These are phyloP conservation scores for Phyllosticta paracitricarpa DNA, from an alignment of 2,329 filamentous ascomycete genomes.

Conservation along the genomic window DNA sequence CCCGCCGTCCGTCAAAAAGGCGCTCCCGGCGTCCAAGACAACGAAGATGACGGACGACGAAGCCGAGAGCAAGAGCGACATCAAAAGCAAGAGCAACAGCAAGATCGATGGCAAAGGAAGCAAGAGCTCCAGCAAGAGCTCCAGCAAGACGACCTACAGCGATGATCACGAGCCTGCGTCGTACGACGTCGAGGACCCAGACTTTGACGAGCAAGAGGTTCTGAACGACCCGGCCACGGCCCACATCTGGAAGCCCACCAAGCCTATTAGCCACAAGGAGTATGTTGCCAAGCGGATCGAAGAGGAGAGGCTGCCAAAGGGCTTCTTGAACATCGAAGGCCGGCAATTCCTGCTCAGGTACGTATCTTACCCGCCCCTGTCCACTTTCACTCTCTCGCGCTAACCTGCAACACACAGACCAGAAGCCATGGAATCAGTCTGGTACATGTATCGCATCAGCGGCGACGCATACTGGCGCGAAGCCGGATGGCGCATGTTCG, in stretches of 20 bases:
- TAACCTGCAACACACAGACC: conserved; percentile 31
- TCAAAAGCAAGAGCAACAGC: conserved; percentile 19
- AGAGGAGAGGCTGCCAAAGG: conserved; percentile 40
- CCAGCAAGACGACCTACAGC: conserved; percentile 8
- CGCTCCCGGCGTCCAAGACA: conserved; percentile 7
- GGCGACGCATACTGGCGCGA: conserved; percentile 56
- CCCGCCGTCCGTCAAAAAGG: conserved; percentile 12
- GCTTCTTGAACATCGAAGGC: conserved; percentile 47
- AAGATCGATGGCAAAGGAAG: background rate
- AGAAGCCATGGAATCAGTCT: conserved; percentile 73
- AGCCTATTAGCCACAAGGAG: conserved; percentile 24
- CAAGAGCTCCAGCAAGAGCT: background rate
- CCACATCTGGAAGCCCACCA: conserved; percentile 11
- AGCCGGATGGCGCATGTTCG: conserved; percentile 67
- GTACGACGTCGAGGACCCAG: conserved; percentile 12
- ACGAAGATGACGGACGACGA: conserved; percentile 7
- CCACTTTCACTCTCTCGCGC: background rate
- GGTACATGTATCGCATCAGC: conserved; percentile 66
- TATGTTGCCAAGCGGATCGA: conserved; percentile 28
- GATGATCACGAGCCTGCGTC: background rate
- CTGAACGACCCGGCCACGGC: conserved; percentile 4
- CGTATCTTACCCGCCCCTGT: conserved; percentile 6
- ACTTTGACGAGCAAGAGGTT: background rate
- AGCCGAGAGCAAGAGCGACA: conserved; percentile 13
- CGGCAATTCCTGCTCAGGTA: conserved; percentile 53